Base-by-base conservation (phyloP, 345 rosid species). In the Eucalyptus regnans region DNA sequence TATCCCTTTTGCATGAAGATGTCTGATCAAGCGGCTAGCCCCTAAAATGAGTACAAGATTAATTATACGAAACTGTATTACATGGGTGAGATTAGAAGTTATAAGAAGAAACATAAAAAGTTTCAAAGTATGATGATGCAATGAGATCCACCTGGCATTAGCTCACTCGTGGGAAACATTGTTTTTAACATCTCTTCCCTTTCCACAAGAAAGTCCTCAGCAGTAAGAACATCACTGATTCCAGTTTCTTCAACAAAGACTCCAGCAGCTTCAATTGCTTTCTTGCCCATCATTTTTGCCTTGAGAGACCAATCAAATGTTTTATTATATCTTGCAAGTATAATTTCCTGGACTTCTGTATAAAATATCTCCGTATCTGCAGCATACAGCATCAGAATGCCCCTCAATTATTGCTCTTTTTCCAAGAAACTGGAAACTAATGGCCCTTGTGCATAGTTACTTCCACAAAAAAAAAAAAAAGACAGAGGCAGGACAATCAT, bases 221-320 rank as follows among this genome's bases (percentile, higher is more conserved):
- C 92, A 8, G 97, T 95, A 90, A 96, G 98, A 50, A 95, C 93
- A 87, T 95, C 98, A 87, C 96, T 96, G 86, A 97, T 94, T 50
- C 98, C 99, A 83, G 93, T 89, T 92, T 96, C 99, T 62, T 96
- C 93, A 87, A 96, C 99, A 87, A 97, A 96, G 86, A 96, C 92
- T 71, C 90, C 91, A 85, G 97, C 98, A 62, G 99, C 94, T 90
- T 97, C 99, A 14, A 96, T 94, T 6, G 98, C 99, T 91, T 96
- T 96, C 94, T 71, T 95, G 31, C 99, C 99, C 99, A 97, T 96
- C 99, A 97, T 95, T 92, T 95, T 97, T 52, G 98, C 96, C 92
- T 97, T 97, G 66, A 97, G 97, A 90, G 95, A 93, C 98, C 98
- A 96, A 86, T 97, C 98, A 92, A 97, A 97, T 68, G 95, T 93